Evolutionary conservation across 2,329 filamentous ascomycete genomes (phyloP), one percentile per base, ranked within the genome.

Genomic region (Fusarium tricinctum): DNA sequence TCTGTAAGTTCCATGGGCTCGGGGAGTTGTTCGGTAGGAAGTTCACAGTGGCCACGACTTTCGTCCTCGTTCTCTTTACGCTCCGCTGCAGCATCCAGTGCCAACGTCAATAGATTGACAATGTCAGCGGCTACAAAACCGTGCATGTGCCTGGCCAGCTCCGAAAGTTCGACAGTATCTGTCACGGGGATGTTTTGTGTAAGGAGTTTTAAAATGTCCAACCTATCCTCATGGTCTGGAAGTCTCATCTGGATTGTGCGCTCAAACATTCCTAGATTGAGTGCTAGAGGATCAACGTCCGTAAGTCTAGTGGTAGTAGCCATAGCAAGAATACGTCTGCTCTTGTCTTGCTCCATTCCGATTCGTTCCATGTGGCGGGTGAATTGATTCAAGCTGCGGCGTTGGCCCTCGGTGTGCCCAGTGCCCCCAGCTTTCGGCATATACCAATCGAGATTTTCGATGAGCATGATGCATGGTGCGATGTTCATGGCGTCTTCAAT

Each of bases 41-140:
- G 48, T 39, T 23, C 40, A n/a, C 44, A 47, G 38, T 58, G 42
- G 6, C 59, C 45, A 8, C 28, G 30, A 42, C 17, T 39, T 20
- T 45, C 17, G 32, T 8, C 10, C 26, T 39, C 14, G 15, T 58
- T 19, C 17, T 33, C 32, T n/a, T 75, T 73, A 54, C 77, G 74
- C 63, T 82, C 64, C 68, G 80, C 68, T 8, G 80, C 74, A 17
- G 74, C 72, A 44, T 82, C 75, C 22, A 80, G 77, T 5, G 85
- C 86, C 2, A 79, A 71, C 3, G 80, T 81, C 46, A 87, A 81
- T n/a, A 90, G 80, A 61, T 83, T 91, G 66, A 92, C 89, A 6
- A 99, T 82, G 81, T 99, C 96, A 8, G 93, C 92, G 13, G 94
- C 95, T 1, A 99, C 95, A 71, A 96, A 99, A 2, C 96, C 96